phyloP scores from a whole-genome alignment of 78 protist species.

The slime mould (Dictyostelium discoideum) region DNA sequence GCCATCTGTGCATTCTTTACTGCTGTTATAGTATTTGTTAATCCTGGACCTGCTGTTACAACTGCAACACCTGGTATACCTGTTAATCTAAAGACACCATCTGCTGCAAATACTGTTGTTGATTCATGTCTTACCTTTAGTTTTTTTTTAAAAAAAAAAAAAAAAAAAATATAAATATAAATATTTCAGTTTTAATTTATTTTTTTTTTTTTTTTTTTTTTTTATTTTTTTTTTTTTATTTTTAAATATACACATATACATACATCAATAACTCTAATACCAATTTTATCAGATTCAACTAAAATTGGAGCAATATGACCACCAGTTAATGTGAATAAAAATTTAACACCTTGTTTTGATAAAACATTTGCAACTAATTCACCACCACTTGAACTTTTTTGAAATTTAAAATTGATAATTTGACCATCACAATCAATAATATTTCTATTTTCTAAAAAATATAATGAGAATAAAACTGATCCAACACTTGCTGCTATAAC shows the following conservation, averaged over 20 bases:
- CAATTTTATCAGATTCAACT: conserved; percentile 53
- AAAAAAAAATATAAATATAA: not conserved
- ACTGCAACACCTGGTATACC: conserved; percentile 91
- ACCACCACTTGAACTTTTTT: conserved; percentile 74
- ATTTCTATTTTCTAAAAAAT: not conserved
- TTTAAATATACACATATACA: not conserved
- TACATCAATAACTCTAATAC: conserved; percentile 85
- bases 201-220: too few species aligned
- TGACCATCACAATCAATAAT: not conserved
- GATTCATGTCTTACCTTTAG: conserved; percentile 87
- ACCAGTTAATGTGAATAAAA: conserved; percentile 86
- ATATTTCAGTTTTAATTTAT: too few species aligned
- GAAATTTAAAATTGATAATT: not conserved
- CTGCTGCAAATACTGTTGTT: conserved; percentile 93
- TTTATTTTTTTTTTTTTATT: not conserved
- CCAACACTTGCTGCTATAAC: not conserved
- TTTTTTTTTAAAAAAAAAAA: not conserved
- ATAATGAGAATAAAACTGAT: not conserved
- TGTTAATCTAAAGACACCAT: conserved; percentile 85
- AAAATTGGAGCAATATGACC: conserved; percentile 90
- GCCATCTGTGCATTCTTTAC: conserved; percentile 93
- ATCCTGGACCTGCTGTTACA: conserved; percentile 94
- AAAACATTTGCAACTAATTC: conserved; percentile 82
- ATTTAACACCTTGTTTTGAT: conserved; percentile 78
- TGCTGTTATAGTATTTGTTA: conserved; percentile 93